Evolutionary conservation across 1,284 basidiomycete genomes (phyloP), one percentile per base, ranked within the genome.

Genomic region (Leccinum proliferum): DNA sequence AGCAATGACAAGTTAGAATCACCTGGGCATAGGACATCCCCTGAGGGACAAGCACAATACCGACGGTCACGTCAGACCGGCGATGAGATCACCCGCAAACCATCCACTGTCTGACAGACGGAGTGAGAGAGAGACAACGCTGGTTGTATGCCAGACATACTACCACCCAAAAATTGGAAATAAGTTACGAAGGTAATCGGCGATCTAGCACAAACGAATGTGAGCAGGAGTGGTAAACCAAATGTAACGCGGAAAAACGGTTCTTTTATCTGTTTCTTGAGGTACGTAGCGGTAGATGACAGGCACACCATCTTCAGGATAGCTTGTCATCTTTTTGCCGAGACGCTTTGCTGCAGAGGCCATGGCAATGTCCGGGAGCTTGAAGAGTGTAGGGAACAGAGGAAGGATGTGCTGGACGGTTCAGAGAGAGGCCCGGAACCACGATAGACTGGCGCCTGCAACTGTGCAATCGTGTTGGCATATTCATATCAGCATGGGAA

Each of bases 11-110:
- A 37, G 15, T 6, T 29, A 53, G 12, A 67, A 67, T 35, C 72
- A 87, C 88, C 76, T 82, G 78, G 43, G 90, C 90, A 71, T 92
- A 92, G 3, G 89, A 91, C 90, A 92, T 92, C 67, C 86, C 81
- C 74, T 97, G 94, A 0, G 94, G 94, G 9, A 96, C 93, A 32
- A 95, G 79, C 6, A 97, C 94, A 68, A 95, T 88, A 46, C 94
- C 94, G 65, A 96, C 93, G 0, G 29, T 29, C 29, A 29, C 29
- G 94, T 97, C 56, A 96, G 77, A 61, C 94, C 90, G 61, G 94
- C 94, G 67, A 97, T 86, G 35, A 96, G 71, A 76, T 97, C 94
- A 57, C 94, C 89, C 21, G 81, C 81, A 4, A 88, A 72, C 90
- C 90, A 92, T 37, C 84, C 86, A 50, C 85, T 62, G 73, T 93